A percentile compares a stretch with the other conserved stretches of the same genome.
Conservation (phyloP, 1,284 basidiomycete genomes). For the Microbotryomycetes sp. region DNA sequence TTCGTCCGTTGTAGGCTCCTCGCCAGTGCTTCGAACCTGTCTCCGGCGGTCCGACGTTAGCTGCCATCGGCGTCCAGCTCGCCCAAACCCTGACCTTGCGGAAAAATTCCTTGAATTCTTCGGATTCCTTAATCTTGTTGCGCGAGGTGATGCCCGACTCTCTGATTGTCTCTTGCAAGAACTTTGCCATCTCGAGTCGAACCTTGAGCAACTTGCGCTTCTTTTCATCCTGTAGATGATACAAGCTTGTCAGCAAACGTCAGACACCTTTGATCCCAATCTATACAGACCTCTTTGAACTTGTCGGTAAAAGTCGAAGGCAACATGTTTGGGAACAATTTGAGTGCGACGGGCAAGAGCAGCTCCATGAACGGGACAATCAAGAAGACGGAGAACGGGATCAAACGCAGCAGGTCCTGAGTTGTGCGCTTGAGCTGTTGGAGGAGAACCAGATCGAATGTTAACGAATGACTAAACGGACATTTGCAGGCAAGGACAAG, state of each 20-base stretch:
- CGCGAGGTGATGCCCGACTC: slow-evolving; percentile 82
- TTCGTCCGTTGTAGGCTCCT: slow-evolving; percentile 78
- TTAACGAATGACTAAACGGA: neutral
- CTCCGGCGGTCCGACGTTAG: neutral
- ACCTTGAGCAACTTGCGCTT: slow-evolving; percentile 90
- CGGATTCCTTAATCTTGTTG: slow-evolving; percentile 78
- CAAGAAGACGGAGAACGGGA: slow-evolving; percentile 92
- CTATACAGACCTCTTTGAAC: slow-evolving; percentile 50
- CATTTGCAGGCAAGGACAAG: neutral
- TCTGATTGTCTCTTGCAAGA: slow-evolving; percentile 92
- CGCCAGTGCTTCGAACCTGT: slow-evolving; percentile 86
- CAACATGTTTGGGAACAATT: slow-evolving; percentile 97
- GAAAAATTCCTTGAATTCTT: slow-evolving; percentile 99
- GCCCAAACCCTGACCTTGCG: slow-evolving; percentile 57
- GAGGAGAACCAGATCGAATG: too few species aligned
- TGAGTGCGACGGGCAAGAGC: slow-evolving; percentile 90
- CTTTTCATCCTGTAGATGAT: slow-evolving; percentile 73
- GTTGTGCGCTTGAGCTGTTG: slow-evolving; percentile 82
- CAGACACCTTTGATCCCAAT: neutral
- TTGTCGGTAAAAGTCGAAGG: slow-evolving; percentile 98
- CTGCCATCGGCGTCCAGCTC: neutral
- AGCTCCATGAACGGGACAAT: slow-evolving; percentile 98
- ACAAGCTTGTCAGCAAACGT: too few species aligned
- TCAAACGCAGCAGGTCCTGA: slow-evolving; percentile 79
- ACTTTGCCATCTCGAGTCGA: slow-evolving; percentile 97